These are phyloP conservation scores for Leccinum pseudoinsigne DNA, from an alignment of 1,284 basidiomycete genomes.

Conservation along the genomic window DNA sequence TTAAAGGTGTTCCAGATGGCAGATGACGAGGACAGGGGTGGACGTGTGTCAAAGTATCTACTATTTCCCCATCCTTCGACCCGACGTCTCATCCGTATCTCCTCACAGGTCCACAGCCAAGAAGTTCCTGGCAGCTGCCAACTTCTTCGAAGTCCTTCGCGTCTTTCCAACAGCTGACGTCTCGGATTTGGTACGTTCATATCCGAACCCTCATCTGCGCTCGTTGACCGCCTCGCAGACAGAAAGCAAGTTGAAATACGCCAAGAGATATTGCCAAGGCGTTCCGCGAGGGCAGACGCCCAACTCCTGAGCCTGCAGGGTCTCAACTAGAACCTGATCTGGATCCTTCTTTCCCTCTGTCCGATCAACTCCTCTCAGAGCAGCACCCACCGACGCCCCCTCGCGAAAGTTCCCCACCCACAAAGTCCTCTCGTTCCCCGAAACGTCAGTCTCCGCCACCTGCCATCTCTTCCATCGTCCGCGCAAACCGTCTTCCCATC, in stretches of 20 bases:
- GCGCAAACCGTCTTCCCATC: slow-evolving; percentile 30
- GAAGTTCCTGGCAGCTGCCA: slow-evolving; percentile 66
- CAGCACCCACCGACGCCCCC: slow-evolving; percentile 21
- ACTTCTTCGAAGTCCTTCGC: slow-evolving; percentile 82
- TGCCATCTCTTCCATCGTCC: slow-evolving; percentile 27
- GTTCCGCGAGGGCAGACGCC: slow-evolving; percentile 81
- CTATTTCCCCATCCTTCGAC: not conserved
- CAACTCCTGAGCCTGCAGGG: slow-evolving; percentile 62
- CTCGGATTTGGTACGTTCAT: slow-evolving; percentile 44
- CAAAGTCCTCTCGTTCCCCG: slow-evolving; percentile 19
- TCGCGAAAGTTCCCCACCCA: slow-evolving; percentile 23
- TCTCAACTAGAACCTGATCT: slow-evolving; percentile 38
- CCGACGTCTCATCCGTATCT: slow-evolving; percentile 9
- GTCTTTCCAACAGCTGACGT: slow-evolving; percentile 66
- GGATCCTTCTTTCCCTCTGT: slow-evolving; percentile 12
- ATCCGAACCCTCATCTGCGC: not conserved
- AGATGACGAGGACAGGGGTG: slow-evolving; percentile 88
- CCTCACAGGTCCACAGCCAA: slow-evolving; percentile 64
- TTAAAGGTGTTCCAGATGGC: slow-evolving; percentile 84
- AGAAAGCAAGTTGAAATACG: slow-evolving; percentile 80
- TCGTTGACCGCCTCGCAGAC: slow-evolving; percentile 42
- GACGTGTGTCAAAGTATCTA: slow-evolving; percentile 69
- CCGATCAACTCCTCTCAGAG: slow-evolving; percentile 20
- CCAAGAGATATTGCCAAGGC: slow-evolving; percentile 85
- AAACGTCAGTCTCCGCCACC: slow-evolving; percentile 34